Evolutionary conservation across 495 filamentous ascomycete genomes (phyloP), one percentile per base, ranked within the genome.

Genomic region (Ramalina intermedia): DNA sequence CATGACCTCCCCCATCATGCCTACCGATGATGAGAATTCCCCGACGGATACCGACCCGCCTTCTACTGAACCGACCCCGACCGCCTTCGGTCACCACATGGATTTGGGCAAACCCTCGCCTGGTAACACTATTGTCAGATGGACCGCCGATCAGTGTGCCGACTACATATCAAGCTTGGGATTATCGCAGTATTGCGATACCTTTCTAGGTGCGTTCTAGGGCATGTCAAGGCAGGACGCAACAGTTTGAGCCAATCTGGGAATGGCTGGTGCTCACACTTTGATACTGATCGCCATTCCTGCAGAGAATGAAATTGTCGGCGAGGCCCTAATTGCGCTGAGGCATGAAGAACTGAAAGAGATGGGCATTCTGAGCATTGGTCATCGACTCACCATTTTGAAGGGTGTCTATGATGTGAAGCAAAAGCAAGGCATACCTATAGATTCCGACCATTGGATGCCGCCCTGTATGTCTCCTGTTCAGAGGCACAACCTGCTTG

Each of bases 361-460:
- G 60, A 90, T 98, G 79, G 87, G 87, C 37, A 81, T 98, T 55
- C 69, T 71, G 46, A 95, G 90, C 63, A 85, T 95, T 36, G 91
- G 91, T 4, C 91, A 98, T 65, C 81, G 91, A 24, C 72, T 98
- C 51, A 94, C 89, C 2, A 91, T 98, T 38, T 72, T 98, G 43
- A 96, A 95, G 67, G 84, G 76, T 53, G 86, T 96, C 35, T 98
- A 95, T 64, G 88, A 96, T 59, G 78, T 87, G 54, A 98, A 98
- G 68, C 78, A 89, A 57, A 85, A 84, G 52, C 87, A 96, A 60
- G 84, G 87, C 56, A 77, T 98, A 49, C 82, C 85, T 3, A 80
- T 95, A 51, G 91, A 96, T 53, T 75, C 81, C 21, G 91, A 94
- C 55, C 84, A 96, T 59, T 98, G 95, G 64, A 80, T 96, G 43